phyloP scores from a whole-genome alignment of 2,329 filamentous ascomycete species.

The Tothia fuscella region DNA sequence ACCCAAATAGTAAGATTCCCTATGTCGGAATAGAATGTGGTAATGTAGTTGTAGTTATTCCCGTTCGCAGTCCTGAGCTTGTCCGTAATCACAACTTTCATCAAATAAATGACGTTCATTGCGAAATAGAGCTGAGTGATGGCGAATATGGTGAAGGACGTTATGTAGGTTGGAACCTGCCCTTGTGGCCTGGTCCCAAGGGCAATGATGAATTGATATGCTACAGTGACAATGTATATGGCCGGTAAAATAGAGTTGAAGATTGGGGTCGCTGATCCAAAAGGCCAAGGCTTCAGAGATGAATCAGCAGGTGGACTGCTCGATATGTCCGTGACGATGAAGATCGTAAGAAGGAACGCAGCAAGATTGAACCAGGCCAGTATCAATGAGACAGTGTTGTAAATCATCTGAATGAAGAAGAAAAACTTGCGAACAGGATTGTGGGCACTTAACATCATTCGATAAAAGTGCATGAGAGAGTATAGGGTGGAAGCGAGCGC shows the following conservation, averaged over 20 bases:
- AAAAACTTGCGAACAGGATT: slow-evolving; percentile 98
- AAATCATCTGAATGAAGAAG: slow-evolving; percentile 89
- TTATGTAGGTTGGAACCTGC: slow-evolving; percentile 83
- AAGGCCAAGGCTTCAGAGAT: slow-evolving; percentile 55
- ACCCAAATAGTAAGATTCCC: slow-evolving; percentile 88
- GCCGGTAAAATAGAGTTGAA: slow-evolving; percentile 89
- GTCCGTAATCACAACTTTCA: slow-evolving; percentile 60
- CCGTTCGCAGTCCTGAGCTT: slow-evolving; percentile 39
- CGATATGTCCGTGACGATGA: slow-evolving; percentile 94
- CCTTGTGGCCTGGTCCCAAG: slow-evolving; percentile 94
- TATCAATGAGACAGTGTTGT: slow-evolving; percentile 81
- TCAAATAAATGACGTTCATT: slow-evolving; percentile 76
- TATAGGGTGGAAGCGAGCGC: slow-evolving; percentile 97
- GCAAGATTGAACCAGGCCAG: slow-evolving; percentile 79
- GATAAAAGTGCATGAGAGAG: slow-evolving; percentile 93
- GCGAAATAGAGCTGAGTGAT: slow-evolving; percentile 85
- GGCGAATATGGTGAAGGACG: slow-evolving; percentile 78
- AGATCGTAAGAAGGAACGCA: slow-evolving; percentile 97
- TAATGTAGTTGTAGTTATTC: slow-evolving; percentile 58
- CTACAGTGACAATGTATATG: slow-evolving; percentile 77
- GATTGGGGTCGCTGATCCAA: slow-evolving; percentile 82
- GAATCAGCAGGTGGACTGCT: slow-evolving; percentile 49
- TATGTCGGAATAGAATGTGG: slow-evolving; percentile 68
- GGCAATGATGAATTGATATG: slow-evolving; percentile 92
- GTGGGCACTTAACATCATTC: slow-evolving; percentile 98